Evolutionary conservation across 345 rosid species (phyloP), one percentile per base, ranked within the genome.

Genomic region (Leavenworthia alabamica): DNA sequence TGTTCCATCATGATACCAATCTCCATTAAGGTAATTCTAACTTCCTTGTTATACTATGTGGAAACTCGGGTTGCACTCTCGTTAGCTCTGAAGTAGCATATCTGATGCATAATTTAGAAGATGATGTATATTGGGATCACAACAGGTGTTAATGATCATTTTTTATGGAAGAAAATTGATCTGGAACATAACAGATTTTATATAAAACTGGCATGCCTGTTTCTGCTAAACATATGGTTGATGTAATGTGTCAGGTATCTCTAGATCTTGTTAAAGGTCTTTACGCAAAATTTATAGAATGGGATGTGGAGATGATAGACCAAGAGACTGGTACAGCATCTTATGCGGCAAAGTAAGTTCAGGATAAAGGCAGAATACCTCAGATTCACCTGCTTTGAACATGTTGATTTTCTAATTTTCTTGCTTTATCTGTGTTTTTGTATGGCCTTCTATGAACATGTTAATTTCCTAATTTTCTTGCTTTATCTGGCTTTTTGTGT

Each of bases 1-100:
- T 93, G 99, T 73, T 93, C 99, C 73, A 93, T 93, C 74, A 93
- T 93, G 97, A 93, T 93, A 75, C 99, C 99, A 37, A 93, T 93
- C 63, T 93, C 99, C 39, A 82, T 93, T 33, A 93, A 93, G 95
- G 99, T 83, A 81, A 16, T 23, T 40, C 16, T 57, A 7, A 48
- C 14, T 32, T 64, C 51, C 23, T 50, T 40, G 5, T 22, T 50
- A 24, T 50, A 7, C 8, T 16, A 19, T 48, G 45, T 47, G 29
- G 22, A 42, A 50, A 40, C 5, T 23, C 54, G 31, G 1, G 52
- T 39, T n/a, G 47, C 56, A 45, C 7, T 4, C 19, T 70, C 5
- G 6, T 2, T 24, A 24, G 5, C 27, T 24, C 27, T 4, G 6
- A 24, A 24, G 26, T 24, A 24, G 3, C 26, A 24, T 24, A 24